Evolutionary conservation across 805 yeast genomes (phyloP).

Genomic region (Yarrowia hollandica): DNA sequence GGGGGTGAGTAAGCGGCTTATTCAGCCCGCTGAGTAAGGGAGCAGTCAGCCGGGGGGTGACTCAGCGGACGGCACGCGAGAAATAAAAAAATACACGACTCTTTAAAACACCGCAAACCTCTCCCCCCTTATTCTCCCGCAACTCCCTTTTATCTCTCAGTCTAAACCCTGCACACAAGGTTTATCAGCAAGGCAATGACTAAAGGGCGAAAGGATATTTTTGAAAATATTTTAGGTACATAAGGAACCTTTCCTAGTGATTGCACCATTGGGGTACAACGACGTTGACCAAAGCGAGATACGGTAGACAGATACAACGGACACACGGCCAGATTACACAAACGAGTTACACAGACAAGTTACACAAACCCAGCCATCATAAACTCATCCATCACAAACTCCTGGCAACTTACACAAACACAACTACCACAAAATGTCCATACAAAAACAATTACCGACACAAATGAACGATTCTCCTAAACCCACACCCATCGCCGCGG

Average conservation of each 20-base stretch:
- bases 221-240: conserved; percentile 23
- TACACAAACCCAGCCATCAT: background rate
- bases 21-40: no score
- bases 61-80: no score
- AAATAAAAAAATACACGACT: no score
- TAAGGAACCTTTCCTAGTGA: no score
- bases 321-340: no score
- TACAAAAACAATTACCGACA: background rate
- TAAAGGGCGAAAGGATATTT: background rate
- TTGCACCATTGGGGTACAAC: no score
- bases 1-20: no score
- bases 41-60: no score
- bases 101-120: no score
- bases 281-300: no score
- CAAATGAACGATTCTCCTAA: background rate
- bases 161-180: background rate
- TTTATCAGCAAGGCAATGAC: conserved; percentile 1
- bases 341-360: no score
- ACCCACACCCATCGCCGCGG: background rate
- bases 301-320: no score
- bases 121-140: background rate
- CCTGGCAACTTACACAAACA: background rate
- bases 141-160: background rate
- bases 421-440: background rate
- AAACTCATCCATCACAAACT: background rate